phyloP scores from a whole-genome alignment of 441 rosid genomes.

The Corymbia calophylla region DNA sequence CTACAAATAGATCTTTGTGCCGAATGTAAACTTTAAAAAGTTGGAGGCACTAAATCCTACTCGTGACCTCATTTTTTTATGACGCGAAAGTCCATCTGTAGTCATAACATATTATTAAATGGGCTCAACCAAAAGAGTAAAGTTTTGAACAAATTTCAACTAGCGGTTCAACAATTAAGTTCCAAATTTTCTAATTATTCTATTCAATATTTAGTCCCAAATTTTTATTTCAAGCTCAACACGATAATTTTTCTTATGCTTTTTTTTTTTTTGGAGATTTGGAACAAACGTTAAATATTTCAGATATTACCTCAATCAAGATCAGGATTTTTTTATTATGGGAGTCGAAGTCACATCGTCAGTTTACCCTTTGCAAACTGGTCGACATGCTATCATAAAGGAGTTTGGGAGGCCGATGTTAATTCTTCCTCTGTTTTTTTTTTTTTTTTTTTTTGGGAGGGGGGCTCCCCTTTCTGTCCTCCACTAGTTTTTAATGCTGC shows the following conservation, averaged over 20 bases:
- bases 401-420: neutral
- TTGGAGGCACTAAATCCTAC: neutral
- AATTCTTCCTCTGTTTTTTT: neutral
- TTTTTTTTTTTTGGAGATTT: neutral
- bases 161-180: neutral
- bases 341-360: neutral
- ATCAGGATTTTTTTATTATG: neutral
- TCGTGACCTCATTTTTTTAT: neutral
- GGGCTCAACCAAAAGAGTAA: neutral
- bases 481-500: neutral
- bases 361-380: neutral
- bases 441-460: too few species aligned
- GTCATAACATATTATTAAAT: neutral
- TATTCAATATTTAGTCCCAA: neutral
- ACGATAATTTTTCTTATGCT: neutral
- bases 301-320: neutral
- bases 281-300: neutral
- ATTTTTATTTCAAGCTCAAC: neutral
- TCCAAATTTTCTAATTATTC: neutral
- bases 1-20: neutral
- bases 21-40: neutral
- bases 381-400: neutral
- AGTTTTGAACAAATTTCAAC: neutral
- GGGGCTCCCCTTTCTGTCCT: neutral
- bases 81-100: neutral